Base-by-base conservation (phyloP, 306 rosid genomes). In the Rosa multiflora region DNA sequence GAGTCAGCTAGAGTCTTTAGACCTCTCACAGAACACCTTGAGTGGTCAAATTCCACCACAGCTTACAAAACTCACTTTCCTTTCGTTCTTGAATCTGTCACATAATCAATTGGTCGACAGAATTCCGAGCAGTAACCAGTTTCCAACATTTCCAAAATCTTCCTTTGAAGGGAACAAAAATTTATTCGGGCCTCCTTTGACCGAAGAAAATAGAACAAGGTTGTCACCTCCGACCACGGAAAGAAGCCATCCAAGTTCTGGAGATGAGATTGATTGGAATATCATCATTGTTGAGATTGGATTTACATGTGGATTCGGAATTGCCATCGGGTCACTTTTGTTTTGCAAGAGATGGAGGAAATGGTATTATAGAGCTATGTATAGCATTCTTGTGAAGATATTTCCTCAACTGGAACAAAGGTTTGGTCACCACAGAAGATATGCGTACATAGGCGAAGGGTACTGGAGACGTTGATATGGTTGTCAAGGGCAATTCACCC, bases 21-120 rank as follows among this genome's bases (percentile, higher is more conserved):
- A 87, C 76, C 81, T 87, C 5, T 82, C 88, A 7, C 14, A 13
- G 0, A 87, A 87, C 88, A 17, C 3, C 0, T 37, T 87, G 3
- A 72, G 17, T 0, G 82, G 87, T 13, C 0, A 0, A 26, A 85
- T 87, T n/a, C 90, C 88, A 75, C 0, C 0, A 13, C 43, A 68
- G 2, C 64, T 87, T 35, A 26, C 40, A 2, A 1, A 0, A 2
- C 82, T 87, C 9, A 77, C 0, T 12, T 87, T 85, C 81, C 85
- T 87, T 0, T 46, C 80, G 0, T 4, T 75, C 14, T 20, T 87
- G 47, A 1, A 85, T 68, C 74, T 87, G 67, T 85, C 88, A 0
- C 0, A 42, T 17, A 87, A 87, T 78, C 72, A 26, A 5, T 61
- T 85, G 70, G 82, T n/a, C 0, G 88, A 88, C 0, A 10, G 0